phyloP scores from a whole-genome alignment of 495 filamentous ascomycete genomes.

The Lophium mytilinum region DNA sequence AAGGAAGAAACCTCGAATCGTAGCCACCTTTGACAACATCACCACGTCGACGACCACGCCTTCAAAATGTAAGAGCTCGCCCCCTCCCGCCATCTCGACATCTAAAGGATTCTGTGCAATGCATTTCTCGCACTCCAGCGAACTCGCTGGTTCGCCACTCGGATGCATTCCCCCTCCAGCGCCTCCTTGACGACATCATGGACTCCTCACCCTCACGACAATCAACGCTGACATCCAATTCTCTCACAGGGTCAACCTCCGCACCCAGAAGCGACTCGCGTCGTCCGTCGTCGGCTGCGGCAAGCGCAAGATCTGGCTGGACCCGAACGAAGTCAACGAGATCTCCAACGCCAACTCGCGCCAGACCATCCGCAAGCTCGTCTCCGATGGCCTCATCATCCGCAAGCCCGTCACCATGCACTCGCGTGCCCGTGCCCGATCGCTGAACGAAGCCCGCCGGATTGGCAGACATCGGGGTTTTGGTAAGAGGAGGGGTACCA shows the following conservation, averaged over 20 bases:
- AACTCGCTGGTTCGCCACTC: background rate
- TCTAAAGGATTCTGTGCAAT: background rate
- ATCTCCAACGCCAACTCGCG: constrained; percentile 99
- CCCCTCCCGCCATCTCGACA: background rate
- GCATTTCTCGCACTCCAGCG: background rate
- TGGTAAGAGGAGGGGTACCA: constrained; percentile 99
- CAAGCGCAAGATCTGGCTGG: constrained; percentile 99
- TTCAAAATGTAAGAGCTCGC: constrained; percentile 48
- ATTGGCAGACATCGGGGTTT: constrained; percentile 95
- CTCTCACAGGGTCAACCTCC: constrained; percentile 88
- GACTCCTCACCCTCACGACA: constrained; percentile 1
- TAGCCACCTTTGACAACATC: too few relatives aligned
- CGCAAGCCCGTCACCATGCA: constrained; percentile 99
- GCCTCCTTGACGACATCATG: constrained; percentile 14
- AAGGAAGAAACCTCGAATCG: too few relatives aligned
- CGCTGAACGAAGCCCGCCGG: constrained; percentile 79
- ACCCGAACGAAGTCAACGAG: constrained; percentile 98
- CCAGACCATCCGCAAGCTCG: constrained; percentile 99
- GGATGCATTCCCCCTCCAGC: constrained; percentile 4
- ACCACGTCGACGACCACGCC: constrained; percentile 40
- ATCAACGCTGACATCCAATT: constrained; percentile 16
- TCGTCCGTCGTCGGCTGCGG: constrained; percentile 96
- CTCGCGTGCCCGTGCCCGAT: constrained; percentile 89
- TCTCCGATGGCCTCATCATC: constrained; percentile 99
- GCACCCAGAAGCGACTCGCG: constrained; percentile 99